These are phyloP conservation scores for Peziza echinospora DNA, from an alignment of 495 filamentous ascomycete genomes.

Conservation along the genomic window DNA sequence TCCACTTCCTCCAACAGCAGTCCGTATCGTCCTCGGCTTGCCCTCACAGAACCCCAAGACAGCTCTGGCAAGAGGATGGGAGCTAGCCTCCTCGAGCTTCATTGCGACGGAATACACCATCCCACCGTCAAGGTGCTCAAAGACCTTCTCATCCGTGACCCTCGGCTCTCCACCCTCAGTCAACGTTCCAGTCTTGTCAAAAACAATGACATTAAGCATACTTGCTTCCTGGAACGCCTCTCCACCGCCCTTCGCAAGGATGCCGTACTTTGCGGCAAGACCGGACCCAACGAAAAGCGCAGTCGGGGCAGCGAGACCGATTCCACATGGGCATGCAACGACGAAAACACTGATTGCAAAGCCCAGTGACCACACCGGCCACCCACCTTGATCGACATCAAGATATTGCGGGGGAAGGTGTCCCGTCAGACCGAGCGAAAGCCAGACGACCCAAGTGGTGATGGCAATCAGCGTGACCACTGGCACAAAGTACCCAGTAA, in stretches of 20 bases:
- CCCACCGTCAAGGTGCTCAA: slow-evolving; percentile 22
- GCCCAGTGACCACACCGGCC: slow-evolving; percentile 69
- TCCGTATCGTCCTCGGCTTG: slow-evolving; percentile 15
- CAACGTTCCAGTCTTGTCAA: slow-evolving; percentile 90
- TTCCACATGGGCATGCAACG: slow-evolving; percentile 81
- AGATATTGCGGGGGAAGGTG: slow-evolving; percentile 43
- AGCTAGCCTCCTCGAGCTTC: slow-evolving; percentile 59
- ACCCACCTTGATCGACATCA: slow-evolving; percentile 45
- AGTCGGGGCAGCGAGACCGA: slow-evolving; percentile 80
- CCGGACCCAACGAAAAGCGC: slow-evolving; percentile 83
- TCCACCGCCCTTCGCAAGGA: slow-evolving; percentile 85
- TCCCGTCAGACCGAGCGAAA: slow-evolving; percentile 50
- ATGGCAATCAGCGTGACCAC: slow-evolving; percentile 63
- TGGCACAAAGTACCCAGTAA: slow-evolving; percentile 82
- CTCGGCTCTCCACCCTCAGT: slow-evolving; percentile 64
- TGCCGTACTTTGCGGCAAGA: slow-evolving; percentile 68
- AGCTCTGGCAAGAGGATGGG: slow-evolving; percentile 70
- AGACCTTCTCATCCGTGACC: slow-evolving; percentile 48
- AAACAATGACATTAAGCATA: slow-evolving; percentile 63
- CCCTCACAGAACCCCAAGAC: slow-evolving; percentile 44
- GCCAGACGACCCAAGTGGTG: slow-evolving; percentile 64
- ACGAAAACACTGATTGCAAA: slow-evolving; percentile 94
- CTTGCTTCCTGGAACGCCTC: slow-evolving; percentile 93
- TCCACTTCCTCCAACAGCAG: slow-evolving; percentile 21
- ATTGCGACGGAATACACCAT: slow-evolving; percentile 32